These are phyloP conservation scores for Chaetomidium leptoderma DNA, from an alignment of 495 filamentous ascomycete species.

Conservation along the genomic window DNA sequence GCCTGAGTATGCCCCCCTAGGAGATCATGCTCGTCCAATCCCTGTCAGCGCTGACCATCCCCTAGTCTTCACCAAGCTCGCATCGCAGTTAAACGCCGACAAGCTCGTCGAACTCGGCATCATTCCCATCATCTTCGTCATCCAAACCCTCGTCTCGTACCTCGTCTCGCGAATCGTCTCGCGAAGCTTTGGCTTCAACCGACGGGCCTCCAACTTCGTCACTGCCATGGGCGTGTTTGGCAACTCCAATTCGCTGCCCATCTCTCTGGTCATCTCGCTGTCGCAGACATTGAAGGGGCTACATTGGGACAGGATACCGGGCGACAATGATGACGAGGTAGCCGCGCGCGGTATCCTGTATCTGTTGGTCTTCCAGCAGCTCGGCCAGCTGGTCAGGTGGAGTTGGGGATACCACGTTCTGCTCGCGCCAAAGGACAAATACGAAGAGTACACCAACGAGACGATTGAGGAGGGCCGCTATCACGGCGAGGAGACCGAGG, in stretches of 20 bases:
- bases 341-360: conserved; percentile 92
- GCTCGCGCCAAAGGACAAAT: conserved; percentile 72
- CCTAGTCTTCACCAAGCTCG: conserved; percentile 92
- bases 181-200: conserved; percentile 72
- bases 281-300: conserved; percentile 86
- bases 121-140: conserved; percentile 87
- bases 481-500: conserved; percentile 52
- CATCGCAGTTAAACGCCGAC: conserved; percentile 87
- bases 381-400: conserved; percentile 93
- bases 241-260: conserved; percentile 96
- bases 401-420: conserved; percentile 96
- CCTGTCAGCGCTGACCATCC: neutral
- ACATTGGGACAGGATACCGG: conserved; percentile 85
- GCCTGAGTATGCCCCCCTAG: conserved; percentile 69
- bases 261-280: conserved; percentile 89
- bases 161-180: conserved; percentile 63
- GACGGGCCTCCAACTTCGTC: conserved; percentile 84
- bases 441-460: conserved; percentile 54
- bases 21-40: neutral
- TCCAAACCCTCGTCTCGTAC: conserved; percentile 83
- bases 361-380: conserved; percentile 93
- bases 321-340: conserved; percentile 93
- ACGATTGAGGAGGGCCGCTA: conserved; percentile 66
- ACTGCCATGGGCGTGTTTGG: conserved; percentile 97
- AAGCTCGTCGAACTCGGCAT: conserved; percentile 86